These are phyloP conservation scores for Kodamaea leandrae DNA, from an alignment of 805 yeast genomes.

Conservation along the genomic window DNA sequence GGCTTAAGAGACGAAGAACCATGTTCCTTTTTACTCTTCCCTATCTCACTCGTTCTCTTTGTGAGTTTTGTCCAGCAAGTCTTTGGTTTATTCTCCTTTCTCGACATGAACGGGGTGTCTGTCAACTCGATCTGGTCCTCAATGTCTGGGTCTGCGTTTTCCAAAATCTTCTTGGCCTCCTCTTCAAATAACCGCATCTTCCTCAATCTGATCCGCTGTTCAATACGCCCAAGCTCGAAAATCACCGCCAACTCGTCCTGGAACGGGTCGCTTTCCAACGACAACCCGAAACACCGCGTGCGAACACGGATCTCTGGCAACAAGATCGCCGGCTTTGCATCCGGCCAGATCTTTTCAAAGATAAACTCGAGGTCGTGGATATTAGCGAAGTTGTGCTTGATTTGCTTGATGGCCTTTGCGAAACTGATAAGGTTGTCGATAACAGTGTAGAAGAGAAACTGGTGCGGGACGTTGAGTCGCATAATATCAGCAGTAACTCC, in stretches of 20 bases:
- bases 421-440: constrained; percentile 74
- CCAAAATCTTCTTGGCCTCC: constrained; percentile 18
- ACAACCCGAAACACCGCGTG: constrained; percentile 55
- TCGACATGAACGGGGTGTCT: background rate
- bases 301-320: constrained; percentile 59
- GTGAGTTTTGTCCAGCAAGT: background rate
- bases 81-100: background rate
- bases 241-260: constrained; percentile 69
- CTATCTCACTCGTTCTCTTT: too few species aligned
- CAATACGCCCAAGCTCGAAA: constrained; percentile 62
- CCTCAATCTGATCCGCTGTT: constrained; percentile 59
- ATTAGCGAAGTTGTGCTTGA: constrained; percentile 46
- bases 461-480: constrained; percentile 64
- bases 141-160: constrained; percentile 12
- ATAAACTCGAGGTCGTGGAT: constrained; percentile 22
- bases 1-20: background rate
- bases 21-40: too few species aligned
- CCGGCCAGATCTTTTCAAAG: constrained; percentile 34
- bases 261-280: constrained; percentile 86
- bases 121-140: constrained; percentile 12
- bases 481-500: constrained; percentile 33
- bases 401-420: constrained; percentile 63
- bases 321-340: constrained; percentile 35
- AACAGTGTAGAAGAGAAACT: constrained; percentile 71
- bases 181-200: constrained; percentile 43